Evolutionary conservation across 2,329 filamentous ascomycete species (phyloP).

Genomic region (Chaetomium sp.): DNA sequence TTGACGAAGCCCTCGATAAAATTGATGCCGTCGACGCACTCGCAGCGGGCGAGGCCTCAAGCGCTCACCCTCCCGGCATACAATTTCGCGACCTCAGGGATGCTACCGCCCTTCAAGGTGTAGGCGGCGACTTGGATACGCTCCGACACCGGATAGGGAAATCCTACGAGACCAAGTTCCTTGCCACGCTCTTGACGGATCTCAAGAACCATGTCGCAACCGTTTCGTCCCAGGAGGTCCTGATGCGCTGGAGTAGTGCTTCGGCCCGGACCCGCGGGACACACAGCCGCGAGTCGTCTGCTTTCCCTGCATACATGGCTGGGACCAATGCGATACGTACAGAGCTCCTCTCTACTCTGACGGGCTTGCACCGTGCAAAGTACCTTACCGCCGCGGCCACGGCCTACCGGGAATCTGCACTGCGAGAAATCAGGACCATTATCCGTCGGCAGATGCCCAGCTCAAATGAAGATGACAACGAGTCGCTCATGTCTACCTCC

Average conservation of each 20-base stretch:
- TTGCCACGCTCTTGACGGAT: constrained; percentile 71
- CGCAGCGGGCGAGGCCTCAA: constrained; percentile 59
- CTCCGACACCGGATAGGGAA: constrained; percentile 78
- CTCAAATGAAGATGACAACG: constrained; percentile 88
- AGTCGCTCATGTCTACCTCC: constrained; percentile 80
- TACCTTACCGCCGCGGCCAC: constrained; percentile 76
- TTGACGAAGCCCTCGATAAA: constrained; percentile 70
- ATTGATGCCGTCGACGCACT: constrained; percentile 75
- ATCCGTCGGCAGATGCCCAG: constrained; percentile 83
- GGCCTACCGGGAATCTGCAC: constrained; percentile 73
- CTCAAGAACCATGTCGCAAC: constrained; percentile 71
- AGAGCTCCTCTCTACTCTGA: constrained; percentile 63
- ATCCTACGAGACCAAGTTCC: constrained; percentile 75
- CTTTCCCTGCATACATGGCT: constrained; percentile 71
- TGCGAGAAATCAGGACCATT: constrained; percentile 79
- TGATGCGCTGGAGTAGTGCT: constrained; percentile 78
- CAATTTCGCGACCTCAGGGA: constrained; percentile 63
- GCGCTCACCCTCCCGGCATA: constrained; percentile 27
- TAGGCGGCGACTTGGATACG: constrained; percentile 68
- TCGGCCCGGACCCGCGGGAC: constrained; percentile 65
- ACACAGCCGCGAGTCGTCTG: constrained; percentile 59
- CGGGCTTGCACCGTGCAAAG: constrained; percentile 73
- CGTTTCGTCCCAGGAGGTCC: constrained; percentile 63
- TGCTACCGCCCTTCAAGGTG: constrained; percentile 71
- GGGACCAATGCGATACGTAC: constrained; percentile 64